Conservation (phyloP, 2,329 filamentous ascomycete species). For the Penicillium aurantiogriseum region DNA sequence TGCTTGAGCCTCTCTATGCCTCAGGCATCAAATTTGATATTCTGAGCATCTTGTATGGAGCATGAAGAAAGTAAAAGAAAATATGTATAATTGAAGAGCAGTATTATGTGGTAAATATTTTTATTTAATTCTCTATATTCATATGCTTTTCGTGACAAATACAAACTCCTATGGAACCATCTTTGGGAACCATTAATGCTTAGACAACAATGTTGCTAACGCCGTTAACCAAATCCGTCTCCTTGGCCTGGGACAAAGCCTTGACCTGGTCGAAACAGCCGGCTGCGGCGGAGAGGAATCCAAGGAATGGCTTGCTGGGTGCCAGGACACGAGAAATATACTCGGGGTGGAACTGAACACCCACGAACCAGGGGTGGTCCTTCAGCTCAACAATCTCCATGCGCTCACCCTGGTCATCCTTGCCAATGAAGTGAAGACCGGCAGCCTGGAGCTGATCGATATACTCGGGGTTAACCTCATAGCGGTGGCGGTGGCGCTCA, state of each 20-base stretch:
- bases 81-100: background rate
- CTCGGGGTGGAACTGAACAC: constrained; percentile 86
- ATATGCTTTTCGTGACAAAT: constrained; percentile 15
- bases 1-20: constrained; percentile 10
- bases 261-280: constrained; percentile 47
- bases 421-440: constrained; percentile 74
- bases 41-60: background rate
- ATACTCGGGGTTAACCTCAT: constrained; percentile 82
- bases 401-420: constrained; percentile 72
- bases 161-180: constrained; percentile 11
- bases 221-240: constrained; percentile 15
- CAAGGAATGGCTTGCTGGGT: constrained; percentile 73
- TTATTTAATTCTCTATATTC: constrained; percentile 15
- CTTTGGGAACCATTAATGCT: constrained; percentile 7
- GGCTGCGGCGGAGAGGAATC: constrained; percentile 76
- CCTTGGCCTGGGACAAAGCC: constrained; percentile 11
- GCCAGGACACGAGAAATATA: constrained; percentile 73
- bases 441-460: constrained; percentile 65
- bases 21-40: background rate
- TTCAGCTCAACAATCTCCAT: constrained; percentile 83
- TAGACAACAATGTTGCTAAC: constrained; percentile 17
- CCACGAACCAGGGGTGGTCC: constrained; percentile 80
- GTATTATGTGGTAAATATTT: background rate
- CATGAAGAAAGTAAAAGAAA: background rate
- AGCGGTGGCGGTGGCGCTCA: constrained; percentile 82